Base-by-base conservation (phyloP, 768 basidiomycete species). In the Lactarius tabidus region DNA sequence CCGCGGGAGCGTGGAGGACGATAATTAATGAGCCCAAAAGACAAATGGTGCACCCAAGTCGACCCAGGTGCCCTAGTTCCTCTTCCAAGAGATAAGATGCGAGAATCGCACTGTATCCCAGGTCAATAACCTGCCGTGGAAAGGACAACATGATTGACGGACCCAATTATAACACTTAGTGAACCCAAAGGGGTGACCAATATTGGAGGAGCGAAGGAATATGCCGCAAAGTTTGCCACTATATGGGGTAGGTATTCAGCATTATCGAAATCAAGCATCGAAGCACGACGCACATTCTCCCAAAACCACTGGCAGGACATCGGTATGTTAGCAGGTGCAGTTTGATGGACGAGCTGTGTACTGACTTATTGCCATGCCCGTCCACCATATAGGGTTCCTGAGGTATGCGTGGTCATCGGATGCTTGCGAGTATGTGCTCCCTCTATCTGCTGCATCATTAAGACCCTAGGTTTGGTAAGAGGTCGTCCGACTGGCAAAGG, bases 131-230 rank as follows among this genome's bases (percentile, higher is more conserved):
- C 20, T 65, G 12, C n/a, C 38, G 58, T 17, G 68, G 60, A 65
- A 60, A 48, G 15, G 45, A 51, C 14, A 38, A 6, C 28, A 20
- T 14, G 15, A 57, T 58, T 31, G 14, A 77, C 88, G 65, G 71
- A 96, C 95, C 96, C 97, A 66, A 99, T 91, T 68, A 99, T 83
- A 15, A 99, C 97, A 74, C 93, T 95, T 51, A 97, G 81, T 26
- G 96, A 95, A 61, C 97, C 97, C n/a, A 99, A 78, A 1, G 97
- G 97, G 1, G 96, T 98, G n/a, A 99, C 95, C 62, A 99, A 81
- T 73, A 98, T 95, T 70, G 97, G 93, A 66, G 96, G 97, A 2
- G 97, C 97, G 71, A 98, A 99, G 0, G 94, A 91, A 74, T 98
- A 98, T 9, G 96, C 96, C 8, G 95, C 94, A 77, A 98, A 98